Evolutionary conservation across 306 rosid genomes (phyloP).

Genomic region (Erythrophleum fordii): DNA sequence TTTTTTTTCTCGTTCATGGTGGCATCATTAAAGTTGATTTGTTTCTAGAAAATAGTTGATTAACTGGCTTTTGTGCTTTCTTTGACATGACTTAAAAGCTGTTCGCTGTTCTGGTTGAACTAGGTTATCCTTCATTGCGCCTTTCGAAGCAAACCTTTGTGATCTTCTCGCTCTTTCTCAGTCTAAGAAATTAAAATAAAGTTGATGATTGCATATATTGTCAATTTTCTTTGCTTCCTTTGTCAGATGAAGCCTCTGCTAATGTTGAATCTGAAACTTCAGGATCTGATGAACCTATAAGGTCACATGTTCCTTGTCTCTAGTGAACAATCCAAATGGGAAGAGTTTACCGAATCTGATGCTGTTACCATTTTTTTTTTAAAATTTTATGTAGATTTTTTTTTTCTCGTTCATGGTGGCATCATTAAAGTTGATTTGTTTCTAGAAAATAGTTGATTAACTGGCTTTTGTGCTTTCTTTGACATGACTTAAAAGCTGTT

Average conservation of each 20-base stretch:
- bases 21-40: not conserved
- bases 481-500: not conserved
- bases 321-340: not conserved
- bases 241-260: conserved; percentile 48
- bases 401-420: not conserved
- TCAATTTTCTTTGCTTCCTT: conserved; percentile 18
- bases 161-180: conserved; percentile 6
- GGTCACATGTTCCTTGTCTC: not conserved
- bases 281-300: no score
- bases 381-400: not conserved
- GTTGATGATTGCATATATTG: not conserved
- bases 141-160: conserved; percentile 10
- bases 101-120: not conserved
- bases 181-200: conserved; percentile 19
- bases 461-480: conserved; percentile 1
- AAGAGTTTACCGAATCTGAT: not conserved
- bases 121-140: not conserved
- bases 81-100: conserved; percentile 6
- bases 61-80: conserved; percentile 4
- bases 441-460: conserved; percentile 18
- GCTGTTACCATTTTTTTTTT: no score
- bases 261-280: conserved; percentile 41
- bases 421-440: no score
- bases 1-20: not conserved
- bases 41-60: conserved; percentile 8